Evolutionary conservation across 805 yeast genomes (phyloP).

Genomic region (Lipomyces lipofer): DNA sequence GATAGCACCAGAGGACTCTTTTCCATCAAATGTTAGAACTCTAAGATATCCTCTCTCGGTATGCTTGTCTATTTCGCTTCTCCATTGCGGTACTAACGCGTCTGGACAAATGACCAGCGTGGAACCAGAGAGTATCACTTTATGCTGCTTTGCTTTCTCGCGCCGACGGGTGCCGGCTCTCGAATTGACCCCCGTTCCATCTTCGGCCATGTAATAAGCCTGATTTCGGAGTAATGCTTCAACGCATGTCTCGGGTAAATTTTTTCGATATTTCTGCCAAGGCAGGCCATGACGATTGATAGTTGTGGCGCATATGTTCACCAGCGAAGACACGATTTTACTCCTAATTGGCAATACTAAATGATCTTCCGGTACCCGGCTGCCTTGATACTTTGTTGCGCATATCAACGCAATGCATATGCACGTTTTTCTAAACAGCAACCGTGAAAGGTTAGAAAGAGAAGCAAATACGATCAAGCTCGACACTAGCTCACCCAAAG

Average conservation of each 20-base stretch:
- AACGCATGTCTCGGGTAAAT: constrained; percentile 49
- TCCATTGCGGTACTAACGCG: constrained; percentile 68
- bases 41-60: constrained; percentile 44
- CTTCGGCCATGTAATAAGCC: constrained; percentile 48
- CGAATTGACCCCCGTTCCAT: constrained; percentile 12
- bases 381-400: constrained; percentile 53
- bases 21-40: constrained; percentile 33
- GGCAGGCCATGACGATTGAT: constrained; percentile 54
- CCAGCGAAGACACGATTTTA: constrained; percentile 36
- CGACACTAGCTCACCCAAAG: constrained; percentile 31
- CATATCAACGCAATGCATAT: constrained; percentile 60
- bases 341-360: constrained; percentile 25
- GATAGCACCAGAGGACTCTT: constrained; percentile 31
- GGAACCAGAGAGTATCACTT: constrained; percentile 49
- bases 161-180: constrained; percentile 7
- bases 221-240: constrained; percentile 43
- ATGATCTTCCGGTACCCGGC: constrained; percentile 46
- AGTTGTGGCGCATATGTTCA: constrained; percentile 46
- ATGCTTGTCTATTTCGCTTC: constrained; percentile 58
- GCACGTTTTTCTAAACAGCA: constrained; percentile 55
- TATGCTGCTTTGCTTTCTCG: constrained; percentile 34
- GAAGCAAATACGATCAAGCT: neutral
- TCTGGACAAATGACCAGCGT: constrained; percentile 68
- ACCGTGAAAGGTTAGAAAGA: constrained; percentile 35
- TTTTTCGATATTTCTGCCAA: constrained; percentile 53